Conservation (phyloP, 192 early-diverging fungal species). For the Borealophlyctis nickersoniae region DNA sequence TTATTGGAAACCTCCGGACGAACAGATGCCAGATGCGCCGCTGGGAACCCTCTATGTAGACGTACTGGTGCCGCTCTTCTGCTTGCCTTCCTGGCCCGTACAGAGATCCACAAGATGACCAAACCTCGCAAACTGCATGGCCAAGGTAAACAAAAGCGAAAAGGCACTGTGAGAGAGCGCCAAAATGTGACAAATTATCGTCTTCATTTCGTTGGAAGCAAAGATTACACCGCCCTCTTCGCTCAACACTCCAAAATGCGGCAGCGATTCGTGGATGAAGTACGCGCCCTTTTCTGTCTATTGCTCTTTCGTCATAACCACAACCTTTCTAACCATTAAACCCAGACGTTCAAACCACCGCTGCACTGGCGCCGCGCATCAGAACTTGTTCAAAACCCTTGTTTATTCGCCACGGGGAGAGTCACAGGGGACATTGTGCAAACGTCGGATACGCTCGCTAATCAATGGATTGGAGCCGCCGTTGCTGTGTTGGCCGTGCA, state of each 20-base stretch:
- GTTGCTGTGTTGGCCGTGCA: slow-evolving; percentile 29
- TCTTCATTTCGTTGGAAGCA: not conserved
- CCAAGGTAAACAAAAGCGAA: not conserved
- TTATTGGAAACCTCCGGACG: no score
- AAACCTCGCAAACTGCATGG: not conserved
- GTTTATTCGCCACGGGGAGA: slow-evolving; percentile 4
- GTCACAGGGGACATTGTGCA: slow-evolving; percentile 16
- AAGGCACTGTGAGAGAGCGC: not conserved
- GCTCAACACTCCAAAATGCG: slow-evolving; percentile 15
- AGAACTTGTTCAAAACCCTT: slow-evolving; percentile 21
- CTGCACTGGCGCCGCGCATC: slow-evolving; percentile 30
- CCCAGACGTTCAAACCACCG: slow-evolving; percentile 15
- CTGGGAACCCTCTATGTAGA: no score
- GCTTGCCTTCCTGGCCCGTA: no score
- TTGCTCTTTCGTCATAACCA: not conserved
- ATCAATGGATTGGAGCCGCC: slow-evolving; percentile 23
- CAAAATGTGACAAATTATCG: not conserved
- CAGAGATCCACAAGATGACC: no score
- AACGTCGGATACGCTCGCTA: slow-evolving; percentile 7
- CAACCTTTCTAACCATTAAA: slow-evolving; percentile 11
- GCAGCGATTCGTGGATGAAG: slow-evolving; percentile 21
- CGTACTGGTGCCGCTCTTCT: no score
- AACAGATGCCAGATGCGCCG: no score
- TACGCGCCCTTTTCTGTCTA: not conserved
- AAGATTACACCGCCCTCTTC: slow-evolving; percentile 32